Evolutionary conservation across 768 basidiomycete genomes (phyloP).

Genomic region (Boletus eberwhitei): DNA sequence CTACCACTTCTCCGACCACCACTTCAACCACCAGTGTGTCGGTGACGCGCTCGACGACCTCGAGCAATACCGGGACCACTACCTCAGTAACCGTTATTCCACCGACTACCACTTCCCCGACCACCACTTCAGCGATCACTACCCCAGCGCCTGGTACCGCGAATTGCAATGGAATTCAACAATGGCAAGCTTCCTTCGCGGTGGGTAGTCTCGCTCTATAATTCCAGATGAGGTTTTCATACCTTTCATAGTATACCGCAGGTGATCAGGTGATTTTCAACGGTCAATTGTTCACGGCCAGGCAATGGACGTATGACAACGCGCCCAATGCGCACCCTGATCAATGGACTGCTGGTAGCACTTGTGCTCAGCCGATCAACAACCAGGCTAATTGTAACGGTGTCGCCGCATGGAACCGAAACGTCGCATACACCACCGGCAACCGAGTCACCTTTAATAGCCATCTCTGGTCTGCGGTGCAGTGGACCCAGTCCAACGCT

Average conservation of each 20-base stretch:
- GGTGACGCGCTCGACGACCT: neutral
- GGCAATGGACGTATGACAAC: constrained; percentile 27
- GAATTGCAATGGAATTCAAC: constrained; percentile 16
- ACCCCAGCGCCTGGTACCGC: neutral
- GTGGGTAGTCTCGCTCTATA: neutral
- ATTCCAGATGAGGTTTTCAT: neutral
- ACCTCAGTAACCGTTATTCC: neutral
- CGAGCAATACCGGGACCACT: neutral
- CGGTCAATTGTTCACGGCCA: constrained; percentile 21
- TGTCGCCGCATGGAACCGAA: constrained; percentile 16
- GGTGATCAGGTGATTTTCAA: constrained; percentile 23
- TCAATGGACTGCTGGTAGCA: constrained; percentile 12
- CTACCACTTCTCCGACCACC: neutral
- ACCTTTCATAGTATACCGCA: constrained; percentile 17
- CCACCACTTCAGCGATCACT: neutral
- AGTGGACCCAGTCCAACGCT: constrained; percentile 20
- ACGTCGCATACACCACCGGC: constrained; percentile 17
- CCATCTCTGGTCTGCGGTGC: constrained; percentile 22
- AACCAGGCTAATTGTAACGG: constrained; percentile 25
- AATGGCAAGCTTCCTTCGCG: constrained; percentile 24
- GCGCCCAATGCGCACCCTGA: constrained; percentile 11
- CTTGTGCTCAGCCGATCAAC: constrained; percentile 19
- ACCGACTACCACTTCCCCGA: neutral
- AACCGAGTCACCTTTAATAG: constrained; percentile 12
- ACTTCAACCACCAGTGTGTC: too few relatives aligned